Evolutionary conservation across 2,329 filamentous ascomycete genomes (phyloP).

Genomic region (Phyllosticta citribraziliensis): DNA sequence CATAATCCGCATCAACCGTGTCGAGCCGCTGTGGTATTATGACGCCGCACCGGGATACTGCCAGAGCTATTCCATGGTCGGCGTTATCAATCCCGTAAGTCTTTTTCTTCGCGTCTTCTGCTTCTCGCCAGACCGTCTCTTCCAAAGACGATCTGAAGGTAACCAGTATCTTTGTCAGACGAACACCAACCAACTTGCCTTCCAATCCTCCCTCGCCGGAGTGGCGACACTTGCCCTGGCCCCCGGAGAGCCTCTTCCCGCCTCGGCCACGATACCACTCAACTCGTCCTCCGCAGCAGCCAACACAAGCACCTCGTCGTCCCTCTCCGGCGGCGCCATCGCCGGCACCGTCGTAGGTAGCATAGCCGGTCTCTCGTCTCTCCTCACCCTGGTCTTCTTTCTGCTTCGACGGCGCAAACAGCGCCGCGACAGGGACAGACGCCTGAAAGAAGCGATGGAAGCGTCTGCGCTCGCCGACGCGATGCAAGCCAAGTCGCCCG

Average conservation of each 20-base stretch:
- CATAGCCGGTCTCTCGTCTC: conserved; percentile 15
- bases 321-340: conserved; percentile 29
- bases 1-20: conserved; percentile 21
- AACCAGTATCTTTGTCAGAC: background rate
- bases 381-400: conserved; percentile 20
- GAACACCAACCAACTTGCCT: conserved; percentile 12
- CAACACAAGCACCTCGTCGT: background rate
- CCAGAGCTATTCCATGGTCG: conserved; percentile 58
- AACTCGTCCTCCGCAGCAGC: conserved; percentile 9
- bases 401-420: conserved; percentile 14
- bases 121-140: background rate
- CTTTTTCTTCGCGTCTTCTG: background rate
- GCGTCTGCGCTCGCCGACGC: background rate
- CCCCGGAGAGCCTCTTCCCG: conserved; percentile 26
- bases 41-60: conserved; percentile 54
- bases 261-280: conserved; percentile 9
- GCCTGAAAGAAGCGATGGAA: background rate
- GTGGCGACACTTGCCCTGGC: conserved; percentile 22
- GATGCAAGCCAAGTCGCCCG: background rate
- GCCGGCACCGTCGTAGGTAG: conserved; percentile 51
- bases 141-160: background rate
- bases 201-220: conserved; percentile 18
- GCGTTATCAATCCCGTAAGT: conserved; percentile 59
- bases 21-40: conserved; percentile 28
- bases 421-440: background rate